Evolutionary conservation across 495 filamentous ascomycete genomes (phyloP), one percentile per base, ranked within the genome.

Genomic region (Terfezia boudieri): DNA sequence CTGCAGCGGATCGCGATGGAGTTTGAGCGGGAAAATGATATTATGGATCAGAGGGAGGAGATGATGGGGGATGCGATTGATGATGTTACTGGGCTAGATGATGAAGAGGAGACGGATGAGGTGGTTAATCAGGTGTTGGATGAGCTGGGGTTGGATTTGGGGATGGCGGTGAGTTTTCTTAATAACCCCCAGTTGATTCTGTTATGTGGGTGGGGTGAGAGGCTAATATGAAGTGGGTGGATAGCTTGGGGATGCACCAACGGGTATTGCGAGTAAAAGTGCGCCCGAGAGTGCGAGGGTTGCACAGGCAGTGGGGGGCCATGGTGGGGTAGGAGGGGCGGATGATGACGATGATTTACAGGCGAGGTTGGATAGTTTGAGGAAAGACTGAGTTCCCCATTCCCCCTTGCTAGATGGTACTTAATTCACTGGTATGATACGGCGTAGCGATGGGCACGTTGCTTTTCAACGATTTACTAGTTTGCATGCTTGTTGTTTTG

Each of bases 11-110:
- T 98, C 66, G 89, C 90, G 4, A 96, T 96, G 88, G 90, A 98
- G 65, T 98, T 98, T 60, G 92, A 98, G 71, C 80, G 83, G 59
- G 92, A 98, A 71, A 98, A 94, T 68, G 90, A 95, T 60, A 84
- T 96, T 52, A 98, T 98, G 90, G 90, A 98, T 66, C 84, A 96
- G 69, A 76, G 90, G 56, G 86, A 96, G 70, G 90, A 98, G 64
- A 96, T 96, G 85, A 95, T 98, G 92, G 90, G 94, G 64, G 92
- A 96, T 69, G 90, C 86, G n/a, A 92, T 96, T 51, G 92, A 98
- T 67, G 92, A 98, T 66, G 90, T 87, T 41, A 96, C 89, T 52
- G 90, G 92, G 14, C 74, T 94, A 35, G 88, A 90, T 53, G 82
- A 86, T 60, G 83, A 87, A 58, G 86, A 86, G 59, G 83, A 88